Base-by-base conservation (phyloP, 2,329 filamentous ascomycete species). In the Stenocarpella maydis region DNA sequence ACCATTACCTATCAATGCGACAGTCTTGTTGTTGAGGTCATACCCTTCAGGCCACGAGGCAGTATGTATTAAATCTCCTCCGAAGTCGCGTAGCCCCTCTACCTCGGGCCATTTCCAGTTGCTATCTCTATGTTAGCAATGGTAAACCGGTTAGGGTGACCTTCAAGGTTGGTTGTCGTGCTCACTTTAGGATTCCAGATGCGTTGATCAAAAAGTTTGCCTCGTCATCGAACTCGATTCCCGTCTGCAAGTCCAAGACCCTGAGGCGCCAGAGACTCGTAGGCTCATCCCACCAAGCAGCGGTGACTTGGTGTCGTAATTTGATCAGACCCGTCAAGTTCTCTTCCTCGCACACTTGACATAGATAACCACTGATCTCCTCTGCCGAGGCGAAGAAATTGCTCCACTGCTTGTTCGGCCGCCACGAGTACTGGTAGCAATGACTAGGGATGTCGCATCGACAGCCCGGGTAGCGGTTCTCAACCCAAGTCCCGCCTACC, bases 401-500 rank as follows among this genome's bases (percentile, higher is more conserved):
- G 21, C 83, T 82, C 88, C 89, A 91, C 47, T 83, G 82, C 8
- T 83, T 84, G 74, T 90, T 90, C 2, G 85, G 86, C 67, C 85
- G 82, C 84, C 86, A 90, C 2, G 86, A 86, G 74, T 88, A 90
- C 74, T 88, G 88, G 74, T 90, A 90, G 76, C 86, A 88, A 77
- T 90, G 87, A 74, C 82, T 85, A 12, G 86, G 86, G 37, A 88
- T 82, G 75, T 88, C 87, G 74, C 86, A 88, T 65, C 80, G 80
- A 72, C 86, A 88, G 14, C 87, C 87, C 0, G 87, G 87, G 71
- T 90, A 90, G 24, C 82, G 80, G 74, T 88, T 88, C 74, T 88
- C 87, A 71, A 82, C 82, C 87, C 87, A 90, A 0, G 87, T 89
- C 2, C 87, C 87, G 24, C 86, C 86, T 14, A 88, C 80, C 24